Evolutionary conservation across 345 rosid genomes (phyloP), one percentile per base, ranked within the genome.

Genomic region (Excoecaria agallocha): DNA sequence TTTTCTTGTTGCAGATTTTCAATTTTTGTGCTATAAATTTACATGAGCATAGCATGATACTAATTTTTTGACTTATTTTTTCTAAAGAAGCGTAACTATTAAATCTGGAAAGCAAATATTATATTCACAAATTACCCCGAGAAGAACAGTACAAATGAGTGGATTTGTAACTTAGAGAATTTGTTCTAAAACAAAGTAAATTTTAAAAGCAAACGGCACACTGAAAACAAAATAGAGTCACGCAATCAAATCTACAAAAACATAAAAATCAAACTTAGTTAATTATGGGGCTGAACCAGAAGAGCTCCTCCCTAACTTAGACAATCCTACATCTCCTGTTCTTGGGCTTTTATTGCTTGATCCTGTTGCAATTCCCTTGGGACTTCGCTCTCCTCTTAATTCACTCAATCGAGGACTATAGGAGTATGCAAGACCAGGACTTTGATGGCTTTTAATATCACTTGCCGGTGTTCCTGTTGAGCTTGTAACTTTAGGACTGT

Each of bases 261-360:
- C 51, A 75, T 41, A 80, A 61, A 71, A 75, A 76, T 77, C 73
- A 41, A 5, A 19, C 35, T 55, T 72, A 3, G 6, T 50, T 30
- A 73, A 55, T 71, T 52, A 76, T 12, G 85, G 69, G 45, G 76
- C 75, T 69, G 83, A 78, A 73, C 76, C 84, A 79, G 84, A 86
- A 76, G 96, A 97, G 73, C 96, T 93, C 80, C 80, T 89, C 63
- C 99, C 94, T 68, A 88, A 78, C 76, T 77, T 85, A 60, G 92
- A 84, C 50, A 83, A 57, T 76, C 66, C 83, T 12, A 72, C n/a
- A 57, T 86, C 91, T 55, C 73, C 85, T 3, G 72, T 67, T 76
- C 70, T 81, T 22, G 92, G 88, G 83, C 98, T 91, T 48, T 52
- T 66, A 35, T 63, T 30, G 30, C 30, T 73, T 48, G 62, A 22